Conservation (phyloP, 2,329 filamentous ascomycete species). For the Fusarium torulosum region DNA sequence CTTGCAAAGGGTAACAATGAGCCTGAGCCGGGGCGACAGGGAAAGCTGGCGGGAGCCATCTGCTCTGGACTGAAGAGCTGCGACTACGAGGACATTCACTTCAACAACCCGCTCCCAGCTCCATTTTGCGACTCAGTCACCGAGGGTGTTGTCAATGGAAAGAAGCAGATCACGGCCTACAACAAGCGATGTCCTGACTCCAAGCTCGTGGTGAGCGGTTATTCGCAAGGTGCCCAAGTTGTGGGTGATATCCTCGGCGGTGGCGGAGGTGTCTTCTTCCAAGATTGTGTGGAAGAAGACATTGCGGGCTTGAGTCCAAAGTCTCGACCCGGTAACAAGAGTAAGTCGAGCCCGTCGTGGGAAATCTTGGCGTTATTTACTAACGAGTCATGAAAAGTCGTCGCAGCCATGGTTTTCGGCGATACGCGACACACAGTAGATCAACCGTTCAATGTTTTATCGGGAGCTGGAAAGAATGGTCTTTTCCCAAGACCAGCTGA, state of each 20-base stretch:
- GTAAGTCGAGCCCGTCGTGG: neutral
- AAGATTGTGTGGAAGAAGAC: conserved; percentile 16
- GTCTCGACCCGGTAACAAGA: conserved; percentile 7
- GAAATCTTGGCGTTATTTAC: neutral
- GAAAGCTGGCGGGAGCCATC: conserved; percentile 10
- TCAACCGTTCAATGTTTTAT: conserved; percentile 19
- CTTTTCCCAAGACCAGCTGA: conserved; percentile 16
- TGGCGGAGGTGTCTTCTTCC: conserved; percentile 26
- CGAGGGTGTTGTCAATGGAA: conserved; percentile 17
- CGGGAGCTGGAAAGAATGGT: conserved; percentile 7
- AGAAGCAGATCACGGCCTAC: conserved; percentile 27
- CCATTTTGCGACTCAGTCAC: conserved; percentile 23
- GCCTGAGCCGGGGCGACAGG: conserved; percentile 23
- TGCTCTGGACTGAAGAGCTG: conserved; percentile 22
- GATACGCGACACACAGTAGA: conserved; percentile 21
- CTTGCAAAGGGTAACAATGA: conserved; percentile 28
- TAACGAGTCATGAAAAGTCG: conserved; percentile 1
- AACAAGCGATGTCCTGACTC: conserved; percentile 24
- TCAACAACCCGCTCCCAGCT: conserved; percentile 15
- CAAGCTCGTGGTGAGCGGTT: conserved; percentile 23
- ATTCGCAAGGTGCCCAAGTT: conserved; percentile 19
- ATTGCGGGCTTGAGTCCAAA: conserved; percentile 5
- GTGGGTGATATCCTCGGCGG: conserved; percentile 27
- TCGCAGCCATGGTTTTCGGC: conserved; percentile 21
- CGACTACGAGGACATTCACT: conserved; percentile 23